Evolutionary conservation across 1,139 yeast species (phyloP).

Genomic region (Pichia sp.): DNA sequence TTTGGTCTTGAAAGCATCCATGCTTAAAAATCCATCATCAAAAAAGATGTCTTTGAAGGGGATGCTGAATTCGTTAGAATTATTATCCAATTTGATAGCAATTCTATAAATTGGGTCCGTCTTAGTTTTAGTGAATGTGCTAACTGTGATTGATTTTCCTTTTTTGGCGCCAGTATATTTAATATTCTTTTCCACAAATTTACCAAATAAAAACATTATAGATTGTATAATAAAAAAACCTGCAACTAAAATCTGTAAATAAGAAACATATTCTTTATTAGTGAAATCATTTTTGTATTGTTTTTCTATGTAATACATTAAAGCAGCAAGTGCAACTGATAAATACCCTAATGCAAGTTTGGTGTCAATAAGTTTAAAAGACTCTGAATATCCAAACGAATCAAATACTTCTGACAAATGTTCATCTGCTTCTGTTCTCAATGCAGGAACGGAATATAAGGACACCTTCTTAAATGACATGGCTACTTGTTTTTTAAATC

Average conservation of each 20-base stretch:
- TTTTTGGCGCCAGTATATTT: slow-evolving; percentile 51
- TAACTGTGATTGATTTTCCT: slow-evolving; percentile 35
- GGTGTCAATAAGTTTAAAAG: slow-evolving; percentile 50
- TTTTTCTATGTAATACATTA: slow-evolving; percentile 63
- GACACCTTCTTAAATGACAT: slow-evolving; percentile 25
- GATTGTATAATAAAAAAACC: slow-evolving; percentile 47
- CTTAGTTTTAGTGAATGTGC: slow-evolving; percentile 31
- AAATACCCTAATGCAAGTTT: slow-evolving; percentile 65
- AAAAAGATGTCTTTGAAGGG: slow-evolving; percentile 44
- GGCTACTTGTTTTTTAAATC: no score
- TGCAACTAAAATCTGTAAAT: slow-evolving; percentile 36
- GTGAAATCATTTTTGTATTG: slow-evolving; percentile 39
- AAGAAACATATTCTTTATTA: slow-evolving; percentile 33
- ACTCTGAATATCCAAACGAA: slow-evolving; percentile 57
- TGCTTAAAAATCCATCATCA: slow-evolving; percentile 41
- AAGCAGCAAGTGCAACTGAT: slow-evolving; percentile 61
- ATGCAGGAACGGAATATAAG: slow-evolving; percentile 37
- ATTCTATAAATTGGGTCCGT: slow-evolving; percentile 42
- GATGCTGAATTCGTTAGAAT: slow-evolving; percentile 25
- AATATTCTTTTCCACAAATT: slow-evolving; percentile 47
- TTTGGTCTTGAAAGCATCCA: slow-evolving; percentile 34
- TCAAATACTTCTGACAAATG: slow-evolving; percentile 41
- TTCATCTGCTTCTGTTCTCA: slow-evolving; percentile 48
- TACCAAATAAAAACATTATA: slow-evolving; percentile 43
- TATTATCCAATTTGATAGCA: slow-evolving; percentile 31